These are phyloP conservation scores for Oryza rufipogon DNA, from an alignment of 176 grass and related monocot species.

Conservation along the genomic window DNA sequence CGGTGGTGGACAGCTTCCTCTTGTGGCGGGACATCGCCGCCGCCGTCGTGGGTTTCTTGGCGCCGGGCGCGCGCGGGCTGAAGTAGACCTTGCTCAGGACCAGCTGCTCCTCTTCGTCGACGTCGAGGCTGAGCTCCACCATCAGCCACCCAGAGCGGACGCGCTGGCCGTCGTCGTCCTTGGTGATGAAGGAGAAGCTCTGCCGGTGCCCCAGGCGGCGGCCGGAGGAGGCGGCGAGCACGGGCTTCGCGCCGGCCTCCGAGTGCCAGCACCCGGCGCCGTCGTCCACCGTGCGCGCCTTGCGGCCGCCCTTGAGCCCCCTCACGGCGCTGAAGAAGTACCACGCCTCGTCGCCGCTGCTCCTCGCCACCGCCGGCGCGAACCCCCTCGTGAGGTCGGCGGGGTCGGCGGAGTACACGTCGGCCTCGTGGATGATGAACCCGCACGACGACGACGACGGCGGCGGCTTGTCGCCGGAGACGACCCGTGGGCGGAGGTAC, in stretches of 20 bases:
- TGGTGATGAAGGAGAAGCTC: conserved; percentile 47
- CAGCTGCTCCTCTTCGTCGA: not conserved
- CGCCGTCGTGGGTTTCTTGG: not conserved
- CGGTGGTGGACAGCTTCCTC: conserved; percentile 31
- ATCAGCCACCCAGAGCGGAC: conserved; percentile 44
- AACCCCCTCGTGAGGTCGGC: not conserved
- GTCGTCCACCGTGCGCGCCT: conserved; percentile 40
- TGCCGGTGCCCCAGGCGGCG: conserved; percentile 10
- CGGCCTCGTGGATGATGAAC: conserved; percentile 41
- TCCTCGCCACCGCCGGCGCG: not conserved
- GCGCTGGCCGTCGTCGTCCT: conserved; percentile 12
- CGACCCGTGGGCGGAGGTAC: conserved; percentile 25
- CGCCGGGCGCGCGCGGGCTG: conserved; percentile 29
- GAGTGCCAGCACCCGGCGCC: conserved; percentile 46
- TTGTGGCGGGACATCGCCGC: not conserved
- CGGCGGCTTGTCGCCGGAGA: not conserved
- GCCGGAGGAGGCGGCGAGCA: not conserved
- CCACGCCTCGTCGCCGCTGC: conserved; percentile 41
- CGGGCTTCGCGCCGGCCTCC: conserved; percentile 38
- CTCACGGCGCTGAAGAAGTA: conserved; percentile 52
- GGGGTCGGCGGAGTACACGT: conserved; percentile 26
- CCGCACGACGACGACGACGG: not conserved
- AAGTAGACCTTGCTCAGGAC: conserved; percentile 51
- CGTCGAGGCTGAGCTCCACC: conserved; percentile 51
- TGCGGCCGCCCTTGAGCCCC: conserved; percentile 26